Evolutionary conservation across 805 yeast genomes (phyloP), one percentile per base, ranked within the genome.

Genomic region (Yarrowia sp.): DNA sequence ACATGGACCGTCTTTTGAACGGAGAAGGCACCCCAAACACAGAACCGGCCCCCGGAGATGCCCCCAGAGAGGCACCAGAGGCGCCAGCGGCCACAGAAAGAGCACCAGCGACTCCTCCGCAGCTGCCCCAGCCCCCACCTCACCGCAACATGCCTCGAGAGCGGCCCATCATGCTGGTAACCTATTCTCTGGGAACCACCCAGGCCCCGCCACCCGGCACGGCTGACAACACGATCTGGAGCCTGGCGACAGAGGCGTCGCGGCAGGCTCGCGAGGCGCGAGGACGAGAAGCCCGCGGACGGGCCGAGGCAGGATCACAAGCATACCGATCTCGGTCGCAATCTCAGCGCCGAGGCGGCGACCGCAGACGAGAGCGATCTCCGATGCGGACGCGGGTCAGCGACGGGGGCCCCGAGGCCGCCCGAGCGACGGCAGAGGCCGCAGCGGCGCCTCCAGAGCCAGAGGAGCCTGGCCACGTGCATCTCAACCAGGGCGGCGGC

Each of bases 311-410:
- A 47, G 56, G 29, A 47, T 12, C 56, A 32, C 41, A 47, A 32
- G 39, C 56, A 47, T 33, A 47, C 56, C 38, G 56, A 33, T 47
- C 56, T 31, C 38, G 56, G 16, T 47, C 56, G 14, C 56, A 47
- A 14, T 47, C 56, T 14, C 56, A 31, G 13, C 29, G 56, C 9
- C 3, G 39, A 7, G 29, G 31, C 27, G 27, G 24, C 14, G 29
- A 47, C 22, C 39, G 56, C n/a, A 47, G 19, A 10, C 22, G 56
- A 10, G 56, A 47, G 32, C 31, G 56, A 16, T 47, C 56, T 2
- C 56, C 56, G 12, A 32, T 32, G 56, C 38, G 56, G 5, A 3
- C 56, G 6, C 21, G 29, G n/a, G 31, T 14, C 19, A n/a, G 38
- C 2, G 39, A 32, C 22, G 39, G 29, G 6, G 39, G 31, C 14